Percentiles rank a stretch among this genome's conserved stretches.
Evolutionary conservation across 192 early-diverging fungal genomes (phyloP).

Genomic region (Backusella parvicylindrica): DNA sequence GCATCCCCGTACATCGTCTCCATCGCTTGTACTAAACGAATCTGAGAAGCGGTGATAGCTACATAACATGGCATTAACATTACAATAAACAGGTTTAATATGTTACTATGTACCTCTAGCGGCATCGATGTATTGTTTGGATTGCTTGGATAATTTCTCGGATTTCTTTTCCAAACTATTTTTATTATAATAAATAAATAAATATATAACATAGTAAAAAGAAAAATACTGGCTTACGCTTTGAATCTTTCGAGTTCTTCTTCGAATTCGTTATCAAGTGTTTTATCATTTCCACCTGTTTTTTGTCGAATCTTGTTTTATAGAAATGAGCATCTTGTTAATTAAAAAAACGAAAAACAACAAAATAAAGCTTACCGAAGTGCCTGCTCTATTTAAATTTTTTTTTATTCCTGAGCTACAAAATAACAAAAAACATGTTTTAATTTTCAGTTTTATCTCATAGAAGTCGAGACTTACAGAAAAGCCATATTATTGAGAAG

Average conservation of each 20-base stretch:
- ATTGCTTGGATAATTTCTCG: constrained; percentile 80
- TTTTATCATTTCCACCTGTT: constrained; percentile 75
- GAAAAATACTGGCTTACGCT: constrained; percentile 11
- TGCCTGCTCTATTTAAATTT: constrained; percentile 71
- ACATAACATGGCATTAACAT: neutral
- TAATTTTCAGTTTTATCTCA: too few relatives aligned
- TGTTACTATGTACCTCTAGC: constrained; percentile 52
- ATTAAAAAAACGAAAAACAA: neutral
- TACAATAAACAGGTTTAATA: neutral
- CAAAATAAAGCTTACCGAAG: constrained; percentile 44
- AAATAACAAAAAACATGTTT: neutral
- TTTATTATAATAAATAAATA: neutral
- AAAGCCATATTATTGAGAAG: constrained; percentile 21
- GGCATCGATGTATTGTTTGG: constrained; percentile 87
- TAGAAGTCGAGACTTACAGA: constrained; percentile 16
- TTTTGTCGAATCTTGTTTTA: constrained; percentile 58
- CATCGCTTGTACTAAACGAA: constrained; percentile 81
- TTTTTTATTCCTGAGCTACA: constrained; percentile 78
- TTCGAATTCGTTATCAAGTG: constrained; percentile 64
- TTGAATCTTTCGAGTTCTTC: constrained; percentile 30
- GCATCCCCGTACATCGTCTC: constrained; percentile 86
- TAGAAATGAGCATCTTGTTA: neutral
- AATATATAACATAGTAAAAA: neutral
- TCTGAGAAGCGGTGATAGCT: constrained; percentile 86
- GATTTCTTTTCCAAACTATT: constrained; percentile 76